These are phyloP conservation scores for Schizochytrium sp. DNA, from an alignment of 108 stramenopile species.

Conservation along the genomic window DNA sequence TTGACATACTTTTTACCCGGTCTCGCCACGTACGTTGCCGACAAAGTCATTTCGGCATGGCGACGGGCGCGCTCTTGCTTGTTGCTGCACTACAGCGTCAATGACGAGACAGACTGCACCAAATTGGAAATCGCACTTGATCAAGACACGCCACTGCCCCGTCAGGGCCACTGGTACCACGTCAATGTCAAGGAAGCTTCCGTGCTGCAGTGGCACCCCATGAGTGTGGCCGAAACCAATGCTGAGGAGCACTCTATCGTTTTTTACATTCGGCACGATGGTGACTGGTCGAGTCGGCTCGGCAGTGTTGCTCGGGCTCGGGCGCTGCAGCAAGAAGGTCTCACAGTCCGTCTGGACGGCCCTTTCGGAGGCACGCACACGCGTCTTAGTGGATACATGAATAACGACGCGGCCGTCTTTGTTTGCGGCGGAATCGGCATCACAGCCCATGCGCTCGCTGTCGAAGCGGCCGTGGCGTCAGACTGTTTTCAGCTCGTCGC, in stretches of 20 bases:
- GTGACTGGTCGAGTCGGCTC: not conserved
- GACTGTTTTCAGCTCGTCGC: not conserved
- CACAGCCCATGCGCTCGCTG: not conserved
- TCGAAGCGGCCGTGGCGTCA: not conserved
- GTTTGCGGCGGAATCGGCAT: not conserved
- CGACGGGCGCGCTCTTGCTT: not conserved
- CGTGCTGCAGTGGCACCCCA: slow-evolving; percentile 10
- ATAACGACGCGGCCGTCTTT: not conserved
- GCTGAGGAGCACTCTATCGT: not conserved
- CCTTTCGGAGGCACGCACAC: not conserved
- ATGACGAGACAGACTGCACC: not conserved
- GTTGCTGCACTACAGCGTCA: not conserved
- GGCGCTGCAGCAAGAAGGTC: not conserved
- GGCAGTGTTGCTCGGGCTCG: not conserved
- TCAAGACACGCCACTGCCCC: not conserved
- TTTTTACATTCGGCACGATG: not conserved
- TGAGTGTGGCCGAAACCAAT: not conserved
- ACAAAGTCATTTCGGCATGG: not conserved
- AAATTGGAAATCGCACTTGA: not conserved
- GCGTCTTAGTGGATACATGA: not conserved
- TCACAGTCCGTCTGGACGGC: not conserved
- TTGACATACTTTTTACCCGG: not conserved
- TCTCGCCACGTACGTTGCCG: not conserved
- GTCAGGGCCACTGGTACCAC: not conserved
- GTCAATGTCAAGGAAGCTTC: not conserved